phyloP scores from a whole-genome alignment of 805 yeast species.

The Wickerhamiella australiensis region DNA sequence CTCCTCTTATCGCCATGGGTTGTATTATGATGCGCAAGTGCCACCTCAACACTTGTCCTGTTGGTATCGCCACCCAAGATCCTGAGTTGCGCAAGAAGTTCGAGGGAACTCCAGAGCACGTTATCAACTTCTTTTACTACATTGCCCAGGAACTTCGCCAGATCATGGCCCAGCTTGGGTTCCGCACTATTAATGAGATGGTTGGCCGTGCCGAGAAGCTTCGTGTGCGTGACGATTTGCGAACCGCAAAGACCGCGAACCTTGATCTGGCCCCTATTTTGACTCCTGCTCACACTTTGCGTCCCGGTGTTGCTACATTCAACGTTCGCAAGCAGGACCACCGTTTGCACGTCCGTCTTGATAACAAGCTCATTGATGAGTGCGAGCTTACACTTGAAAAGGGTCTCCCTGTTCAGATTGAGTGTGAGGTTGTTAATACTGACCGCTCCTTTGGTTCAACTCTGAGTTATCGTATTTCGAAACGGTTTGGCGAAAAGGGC shows the following conservation, averaged over 20 bases:
- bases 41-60: constrained; percentile 90
- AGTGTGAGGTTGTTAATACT: constrained; percentile 85
- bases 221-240: constrained; percentile 67
- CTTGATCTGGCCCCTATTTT: constrained; percentile 84
- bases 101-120: constrained; percentile 96
- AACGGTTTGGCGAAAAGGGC: constrained; percentile 84
- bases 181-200: constrained; percentile 94
- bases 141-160: constrained; percentile 82
- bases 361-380: constrained; percentile 91
- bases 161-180: constrained; percentile 91
- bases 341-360: constrained; percentile 81
- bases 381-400: constrained; percentile 88
- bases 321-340: constrained; percentile 91
- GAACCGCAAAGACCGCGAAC: constrained; percentile 82
- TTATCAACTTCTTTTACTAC: constrained; percentile 92
- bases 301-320: constrained; percentile 94
- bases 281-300: constrained; percentile 91
- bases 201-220: constrained; percentile 93
- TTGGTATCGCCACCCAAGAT: constrained; percentile 97
- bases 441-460: constrained; percentile 96
- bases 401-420: constrained; percentile 93
- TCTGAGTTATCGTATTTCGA: constrained; percentile 83
- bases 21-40: constrained; percentile 95
- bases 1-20: constrained; percentile 94
- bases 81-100: constrained; percentile 86